These are phyloP conservation scores for Diaporthe velutina DNA, from an alignment of 2,329 filamentous ascomycete genomes.

Conservation along the genomic window DNA sequence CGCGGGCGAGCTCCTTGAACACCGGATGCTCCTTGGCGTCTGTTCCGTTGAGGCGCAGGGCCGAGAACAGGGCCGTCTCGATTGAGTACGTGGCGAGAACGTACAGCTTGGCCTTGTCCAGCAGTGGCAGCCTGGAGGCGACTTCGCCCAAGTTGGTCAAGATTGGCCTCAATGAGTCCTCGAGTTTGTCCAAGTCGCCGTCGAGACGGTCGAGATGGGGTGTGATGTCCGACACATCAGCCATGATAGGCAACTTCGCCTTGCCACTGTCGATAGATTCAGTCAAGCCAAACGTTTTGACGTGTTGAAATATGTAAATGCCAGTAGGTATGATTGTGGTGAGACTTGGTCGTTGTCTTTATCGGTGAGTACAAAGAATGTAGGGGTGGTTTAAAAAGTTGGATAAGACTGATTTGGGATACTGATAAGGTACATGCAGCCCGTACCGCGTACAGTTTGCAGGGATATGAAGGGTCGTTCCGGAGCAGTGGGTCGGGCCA, in stretches of 20 bases:
- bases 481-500: constrained; percentile 6
- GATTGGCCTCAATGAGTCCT: constrained; percentile 81
- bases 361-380: not conserved
- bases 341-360: not conserved
- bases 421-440: constrained; percentile 1
- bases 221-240: constrained; percentile 67
- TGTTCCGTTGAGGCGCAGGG: constrained; percentile 82
- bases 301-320: not conserved
- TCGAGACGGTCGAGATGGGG: constrained; percentile 81
- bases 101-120: constrained; percentile 95
- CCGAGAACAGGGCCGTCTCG: constrained; percentile 89
- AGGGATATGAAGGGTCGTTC: constrained; percentile 31
- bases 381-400: not conserved
- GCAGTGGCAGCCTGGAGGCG: constrained; percentile 84
- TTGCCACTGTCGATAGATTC: not conserved
- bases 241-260: constrained; percentile 50
- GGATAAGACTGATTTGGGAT: constrained; percentile 7
- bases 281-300: not conserved
- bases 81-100: constrained; percentile 90
- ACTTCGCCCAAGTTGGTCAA: constrained; percentile 75
- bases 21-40: constrained; percentile 89
- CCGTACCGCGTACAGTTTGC: not conserved
- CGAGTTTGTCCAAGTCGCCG: constrained; percentile 82
- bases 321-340: not conserved
- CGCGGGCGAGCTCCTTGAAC: constrained; percentile 85